A percentile compares a stretch with the other conserved stretches of the same genome.
These are phyloP conservation scores for Penicillium soppii DNA, from an alignment of 495 filamentous ascomycete genomes.

Conservation along the genomic window DNA sequence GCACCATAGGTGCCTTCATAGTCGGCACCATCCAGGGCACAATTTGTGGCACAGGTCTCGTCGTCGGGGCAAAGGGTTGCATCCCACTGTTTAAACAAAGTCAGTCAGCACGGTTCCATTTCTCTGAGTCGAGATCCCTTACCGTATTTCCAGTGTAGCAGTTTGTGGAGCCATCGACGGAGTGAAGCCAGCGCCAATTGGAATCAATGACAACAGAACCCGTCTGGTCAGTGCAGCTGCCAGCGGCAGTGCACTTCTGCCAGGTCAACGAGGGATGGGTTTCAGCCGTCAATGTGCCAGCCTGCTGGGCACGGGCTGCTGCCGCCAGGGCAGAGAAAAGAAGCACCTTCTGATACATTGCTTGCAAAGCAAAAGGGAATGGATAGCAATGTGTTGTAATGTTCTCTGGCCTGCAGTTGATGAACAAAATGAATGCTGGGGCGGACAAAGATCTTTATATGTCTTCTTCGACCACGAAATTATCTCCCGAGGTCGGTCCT, in stretches of 20 bases:
- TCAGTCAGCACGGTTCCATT: neutral
- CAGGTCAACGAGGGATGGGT: constrained; percentile 60
- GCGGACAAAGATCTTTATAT: constrained; percentile 24
- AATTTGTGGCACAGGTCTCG: constrained; percentile 54
- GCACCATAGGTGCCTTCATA: constrained; percentile 56
- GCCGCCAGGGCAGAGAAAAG: constrained; percentile 28
- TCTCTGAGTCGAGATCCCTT: neutral
- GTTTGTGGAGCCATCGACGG: constrained; percentile 52
- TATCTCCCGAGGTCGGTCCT: neutral
- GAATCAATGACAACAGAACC: constrained; percentile 63
- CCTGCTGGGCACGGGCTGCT: constrained; percentile 48
- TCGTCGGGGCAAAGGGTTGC: constrained; percentile 51
- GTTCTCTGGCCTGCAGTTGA: constrained; percentile 34
- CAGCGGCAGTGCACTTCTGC: constrained; percentile 51
- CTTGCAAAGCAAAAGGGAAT: constrained; percentile 9
- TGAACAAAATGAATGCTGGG: constrained; percentile 7
- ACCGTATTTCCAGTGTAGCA: constrained; percentile 61
- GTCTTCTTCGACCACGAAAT: neutral
- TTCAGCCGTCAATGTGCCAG: constrained; percentile 55
- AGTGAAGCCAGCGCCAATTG: constrained; percentile 65
- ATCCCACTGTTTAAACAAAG: constrained; percentile 39
- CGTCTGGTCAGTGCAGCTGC: constrained; percentile 50
- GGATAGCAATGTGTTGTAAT: constrained; percentile 10
- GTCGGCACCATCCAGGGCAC: constrained; percentile 60
- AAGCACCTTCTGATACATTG: constrained; percentile 35